Percentiles rank a stretch among this genome's conserved stretches.
These are phyloP conservation scores for Leishmania tarentolae DNA, from an alignment of 208 protist species.

Conservation along the genomic window DNA sequence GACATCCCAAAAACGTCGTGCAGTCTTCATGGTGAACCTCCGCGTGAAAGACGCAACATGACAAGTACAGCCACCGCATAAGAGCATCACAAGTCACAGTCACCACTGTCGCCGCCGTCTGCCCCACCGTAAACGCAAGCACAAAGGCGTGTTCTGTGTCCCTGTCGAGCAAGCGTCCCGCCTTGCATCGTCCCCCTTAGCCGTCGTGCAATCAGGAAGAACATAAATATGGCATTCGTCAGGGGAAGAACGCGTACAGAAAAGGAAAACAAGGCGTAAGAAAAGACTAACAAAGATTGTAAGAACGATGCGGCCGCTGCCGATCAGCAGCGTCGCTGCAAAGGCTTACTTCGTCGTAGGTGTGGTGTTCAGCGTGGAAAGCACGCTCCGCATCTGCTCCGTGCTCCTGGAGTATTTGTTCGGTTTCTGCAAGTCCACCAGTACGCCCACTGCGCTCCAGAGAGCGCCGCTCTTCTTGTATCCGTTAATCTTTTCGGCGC, in stretches of 20 bases:
- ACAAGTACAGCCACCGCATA: background rate
- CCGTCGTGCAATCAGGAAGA: background rate
- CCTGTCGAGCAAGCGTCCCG: background rate
- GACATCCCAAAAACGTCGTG: background rate
- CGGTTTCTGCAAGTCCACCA: slow-evolving; percentile 77
- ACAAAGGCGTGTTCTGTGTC: background rate
- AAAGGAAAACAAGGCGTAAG: background rate
- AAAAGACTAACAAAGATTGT: background rate
- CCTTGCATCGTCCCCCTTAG: background rate
- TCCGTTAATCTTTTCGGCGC: slow-evolving; percentile 45
- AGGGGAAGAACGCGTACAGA: background rate
- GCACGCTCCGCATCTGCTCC: slow-evolving; percentile 78
- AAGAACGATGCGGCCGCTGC: background rate
- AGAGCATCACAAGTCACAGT: background rate
- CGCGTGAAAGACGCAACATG: background rate
- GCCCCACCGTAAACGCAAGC: background rate
- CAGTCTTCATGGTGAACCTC: background rate
- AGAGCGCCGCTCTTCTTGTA: slow-evolving; percentile 66
- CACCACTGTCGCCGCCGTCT: background rate
- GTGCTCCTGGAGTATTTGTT: slow-evolving; percentile 84
- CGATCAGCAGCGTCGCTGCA: background rate
- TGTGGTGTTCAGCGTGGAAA: slow-evolving; percentile 42
- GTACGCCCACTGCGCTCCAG: slow-evolving; percentile 72
- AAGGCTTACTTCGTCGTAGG: slow-evolving; percentile 16
- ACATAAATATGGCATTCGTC: too few relatives aligned